phyloP scores from a whole-genome alignment of 371 early-diverging fungal species.

The Smittium culicis region DNA sequence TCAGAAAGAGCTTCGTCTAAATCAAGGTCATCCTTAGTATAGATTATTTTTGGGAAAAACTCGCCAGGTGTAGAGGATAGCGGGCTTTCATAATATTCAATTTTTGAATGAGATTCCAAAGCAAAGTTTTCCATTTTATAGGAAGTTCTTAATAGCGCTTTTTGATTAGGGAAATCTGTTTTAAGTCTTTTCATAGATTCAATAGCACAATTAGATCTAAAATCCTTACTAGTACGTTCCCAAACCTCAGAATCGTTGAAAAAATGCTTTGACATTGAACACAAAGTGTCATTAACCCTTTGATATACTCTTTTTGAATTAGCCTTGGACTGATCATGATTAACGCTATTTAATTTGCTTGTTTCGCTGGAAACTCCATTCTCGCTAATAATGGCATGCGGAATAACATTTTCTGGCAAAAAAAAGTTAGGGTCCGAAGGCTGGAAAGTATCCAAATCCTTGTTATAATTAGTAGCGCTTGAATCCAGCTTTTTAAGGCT shows the following conservation, averaged over 20 bases:
- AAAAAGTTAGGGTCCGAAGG: background rate
- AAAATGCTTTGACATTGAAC: background rate
- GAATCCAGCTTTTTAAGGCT: background rate
- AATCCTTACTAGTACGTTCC: background rate
- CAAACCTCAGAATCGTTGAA: background rate
- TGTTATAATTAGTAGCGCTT: too few species aligned
- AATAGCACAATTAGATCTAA: slow-evolving; percentile 15
- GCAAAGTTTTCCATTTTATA: slow-evolving; percentile 18
- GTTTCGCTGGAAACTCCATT: background rate
- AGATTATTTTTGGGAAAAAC: background rate
- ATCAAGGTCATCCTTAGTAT: background rate
- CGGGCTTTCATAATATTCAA: background rate
- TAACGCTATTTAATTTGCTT: background rate
- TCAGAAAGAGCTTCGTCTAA: background rate
- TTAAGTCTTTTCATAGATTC: slow-evolving; percentile 13
- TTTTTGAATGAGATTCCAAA: slow-evolving; percentile 16
- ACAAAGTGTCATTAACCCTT: background rate
- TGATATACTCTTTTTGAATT: background rate
- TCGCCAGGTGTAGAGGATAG: background rate
- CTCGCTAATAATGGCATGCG: background rate
- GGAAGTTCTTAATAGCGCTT: slow-evolving; percentile 13
- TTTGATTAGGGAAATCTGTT: slow-evolving; percentile 14
- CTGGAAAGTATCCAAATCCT: background rate
- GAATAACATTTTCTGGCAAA: background rate
- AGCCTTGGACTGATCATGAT: background rate